Evolutionary conservation across 2,329 filamentous ascomycete species (phyloP).

Genomic region (Trichoderma semiorbis): DNA sequence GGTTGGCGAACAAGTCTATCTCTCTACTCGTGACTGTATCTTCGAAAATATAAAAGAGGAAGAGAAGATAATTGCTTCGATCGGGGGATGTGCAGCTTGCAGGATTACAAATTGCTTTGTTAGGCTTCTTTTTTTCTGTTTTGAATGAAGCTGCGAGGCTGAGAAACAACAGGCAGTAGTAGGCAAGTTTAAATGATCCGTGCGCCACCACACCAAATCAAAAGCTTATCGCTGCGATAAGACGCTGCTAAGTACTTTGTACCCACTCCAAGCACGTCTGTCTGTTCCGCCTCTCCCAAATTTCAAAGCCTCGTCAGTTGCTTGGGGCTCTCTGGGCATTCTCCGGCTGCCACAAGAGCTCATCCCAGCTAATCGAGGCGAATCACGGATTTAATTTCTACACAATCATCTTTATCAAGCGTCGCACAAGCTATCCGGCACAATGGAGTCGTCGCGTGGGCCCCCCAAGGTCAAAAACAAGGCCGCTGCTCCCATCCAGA

Average conservation of each 20-base stretch:
- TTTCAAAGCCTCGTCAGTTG: constrained; percentile 25
- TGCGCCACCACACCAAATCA: constrained; percentile 13
- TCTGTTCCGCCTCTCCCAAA: constrained; percentile 17
- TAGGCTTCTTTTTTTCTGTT: constrained; percentile 20
- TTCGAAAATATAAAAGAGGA: not conserved
- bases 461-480: constrained; percentile 99
- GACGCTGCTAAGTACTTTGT: not conserved
- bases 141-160: constrained; percentile 26
- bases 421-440: constrained; percentile 26
- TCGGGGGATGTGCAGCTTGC: not conserved
- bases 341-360: not conserved
- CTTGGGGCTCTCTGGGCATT: not conserved
- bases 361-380: not conserved
- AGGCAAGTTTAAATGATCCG: constrained; percentile 12
- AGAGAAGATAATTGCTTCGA: not conserved
- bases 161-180: constrained; percentile 19
- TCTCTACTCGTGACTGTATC: not conserved
- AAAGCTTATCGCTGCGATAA: constrained; percentile 18
- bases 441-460: constrained; percentile 86
- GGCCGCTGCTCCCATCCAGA: constrained; percentile 84
- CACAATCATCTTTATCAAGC: not conserved
- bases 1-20: not conserved
- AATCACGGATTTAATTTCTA: not conserved
- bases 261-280: not conserved
- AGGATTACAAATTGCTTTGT: not conserved